Evolutionary conservation across 768 basidiomycete species (phyloP), one percentile per base, ranked within the genome.

Genomic region (Rossbeevera mucosa): DNA sequence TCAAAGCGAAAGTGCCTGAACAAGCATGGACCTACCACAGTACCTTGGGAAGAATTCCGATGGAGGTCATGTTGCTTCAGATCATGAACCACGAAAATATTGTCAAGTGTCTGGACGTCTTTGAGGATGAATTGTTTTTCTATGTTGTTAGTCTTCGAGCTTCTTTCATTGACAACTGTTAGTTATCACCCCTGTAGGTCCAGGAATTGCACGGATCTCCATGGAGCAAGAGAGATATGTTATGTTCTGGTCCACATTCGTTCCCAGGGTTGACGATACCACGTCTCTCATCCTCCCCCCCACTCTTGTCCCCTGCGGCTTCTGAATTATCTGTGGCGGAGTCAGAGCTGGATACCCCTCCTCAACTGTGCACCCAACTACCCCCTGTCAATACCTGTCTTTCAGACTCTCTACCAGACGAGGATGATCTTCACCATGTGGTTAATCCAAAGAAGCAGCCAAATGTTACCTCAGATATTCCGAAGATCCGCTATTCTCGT

Each of bases 121-220:
- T 85, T 64, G 88, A 95, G 66, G 94, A 97, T 65, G 69, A 75
- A 0, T 68, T 82, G 13, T 94, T 87, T 65, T 95, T 88, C 66
- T 97, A 96, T 68, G 73, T 96, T 55, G 94, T 94, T 65, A 56
- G 83, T 74, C 50, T 24, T 43, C 31, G 2, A 18, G 16, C 29
- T 29, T 38, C n/a, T 24, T 44, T 43, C n/a, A 45, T 21, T 31
- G 31, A 46, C 4, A 47, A 36, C 50, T 52, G 44, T 55, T 47
- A 3, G 21, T 42, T 54, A 42, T 20, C 1, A 20, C 48, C 51
- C 52, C 50, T 51, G 49, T 40, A 94, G 92, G 82, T 94, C 4
- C 91, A 93, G 73, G 94, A 95, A 68, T 74, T 95, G 24, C 94
- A 97, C 64, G 94, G 94, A 24, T 82, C 86, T 24, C 92, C 94